phyloP scores from a whole-genome alignment of 768 basidiomycete genomes.

The Amanita fuliginea region DNA sequence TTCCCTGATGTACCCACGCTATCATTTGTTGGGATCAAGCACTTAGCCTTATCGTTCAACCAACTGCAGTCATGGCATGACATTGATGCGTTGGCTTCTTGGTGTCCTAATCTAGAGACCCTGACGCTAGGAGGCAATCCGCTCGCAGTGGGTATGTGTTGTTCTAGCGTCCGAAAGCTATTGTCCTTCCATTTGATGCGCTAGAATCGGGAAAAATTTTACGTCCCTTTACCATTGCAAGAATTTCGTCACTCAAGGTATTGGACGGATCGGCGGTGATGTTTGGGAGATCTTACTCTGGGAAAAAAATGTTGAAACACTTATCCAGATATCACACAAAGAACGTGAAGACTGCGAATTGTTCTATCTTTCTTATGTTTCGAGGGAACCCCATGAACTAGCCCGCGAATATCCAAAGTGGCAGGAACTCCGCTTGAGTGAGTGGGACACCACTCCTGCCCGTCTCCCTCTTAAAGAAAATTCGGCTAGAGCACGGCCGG shows the following conservation, averaged over 20 bases:
- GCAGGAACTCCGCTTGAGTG: constrained; percentile 52
- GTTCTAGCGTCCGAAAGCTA: constrained; percentile 4
- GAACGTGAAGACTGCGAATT: constrained; percentile 77
- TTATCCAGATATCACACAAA: constrained; percentile 46
- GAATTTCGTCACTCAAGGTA: constrained; percentile 45
- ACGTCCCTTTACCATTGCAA: constrained; percentile 57
- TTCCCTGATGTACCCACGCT: constrained; percentile 17
- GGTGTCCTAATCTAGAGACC: constrained; percentile 59
- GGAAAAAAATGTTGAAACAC: neutral
- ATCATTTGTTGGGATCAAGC: constrained; percentile 28
- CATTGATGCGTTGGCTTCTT: constrained; percentile 52
- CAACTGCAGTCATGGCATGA: constrained; percentile 44
- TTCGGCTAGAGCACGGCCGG: constrained; percentile 42
- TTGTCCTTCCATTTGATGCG: neutral
- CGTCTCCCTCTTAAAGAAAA: constrained; percentile 2
- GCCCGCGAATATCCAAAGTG: constrained; percentile 52
- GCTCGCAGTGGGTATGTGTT: constrained; percentile 39
- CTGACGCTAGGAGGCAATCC: constrained; percentile 58
- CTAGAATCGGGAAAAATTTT: constrained; percentile 29
- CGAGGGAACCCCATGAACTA: constrained; percentile 13
- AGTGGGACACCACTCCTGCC: constrained; percentile 12
- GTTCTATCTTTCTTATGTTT: constrained; percentile 66
- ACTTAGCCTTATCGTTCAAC: constrained; percentile 59
- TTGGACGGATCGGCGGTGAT: constrained; percentile 58
- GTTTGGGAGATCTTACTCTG: constrained; percentile 16